Base-by-base conservation (phyloP, 192 early-diverging fungal genomes). In the Backusella sp. region DNA sequence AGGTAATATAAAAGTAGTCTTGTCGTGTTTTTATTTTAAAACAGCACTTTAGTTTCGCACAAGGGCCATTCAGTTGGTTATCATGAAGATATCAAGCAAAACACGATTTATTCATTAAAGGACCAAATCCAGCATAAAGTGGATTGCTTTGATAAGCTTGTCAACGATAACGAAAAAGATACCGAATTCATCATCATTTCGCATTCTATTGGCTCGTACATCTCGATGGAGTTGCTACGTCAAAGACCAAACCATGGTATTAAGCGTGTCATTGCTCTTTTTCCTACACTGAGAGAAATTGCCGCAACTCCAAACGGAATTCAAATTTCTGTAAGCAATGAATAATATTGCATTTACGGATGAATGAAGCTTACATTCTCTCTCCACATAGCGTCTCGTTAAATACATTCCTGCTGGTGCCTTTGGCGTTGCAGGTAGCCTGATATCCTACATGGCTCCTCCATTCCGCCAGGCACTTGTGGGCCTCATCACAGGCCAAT, bases 261-360 rank as follows among this genome's bases (percentile, higher is more conserved):
- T n/a, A 78, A 83, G 39, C 89, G 88, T 17, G 68, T 92, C 6
- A 89, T 94, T 73, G 80, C 82, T 0, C 80, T 97, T 62, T 97
- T 96, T 74, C 96, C 96, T 19, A 93, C 95, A 1, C 75, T 97
- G 9, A 91, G 91, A 28, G 77, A 90, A 23, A 95, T 97, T 53
- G 90, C 87, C 1, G 78, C 86, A n/a, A 94, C 93, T 21, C 93
- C 93, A 0, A 91, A 92, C 14, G 96, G 94, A 15, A 84, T 84
- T 6, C 80, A 89, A 32, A 76, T 94, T 49, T 79, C 84, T 67
- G 88, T 89, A 86, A 65, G 53, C 66, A 28, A 28, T 70, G 23
- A 1, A 59, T 1, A 3, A 39, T 39, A 39, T 11, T 39, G 12
- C 11, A 32, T 28, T 42, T 4, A 23, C 15, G 21, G 26, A 28